Evolutionary conservation across 2,329 filamentous ascomycete genomes (phyloP).

Genomic region (Diaporthe citriasiana): DNA sequence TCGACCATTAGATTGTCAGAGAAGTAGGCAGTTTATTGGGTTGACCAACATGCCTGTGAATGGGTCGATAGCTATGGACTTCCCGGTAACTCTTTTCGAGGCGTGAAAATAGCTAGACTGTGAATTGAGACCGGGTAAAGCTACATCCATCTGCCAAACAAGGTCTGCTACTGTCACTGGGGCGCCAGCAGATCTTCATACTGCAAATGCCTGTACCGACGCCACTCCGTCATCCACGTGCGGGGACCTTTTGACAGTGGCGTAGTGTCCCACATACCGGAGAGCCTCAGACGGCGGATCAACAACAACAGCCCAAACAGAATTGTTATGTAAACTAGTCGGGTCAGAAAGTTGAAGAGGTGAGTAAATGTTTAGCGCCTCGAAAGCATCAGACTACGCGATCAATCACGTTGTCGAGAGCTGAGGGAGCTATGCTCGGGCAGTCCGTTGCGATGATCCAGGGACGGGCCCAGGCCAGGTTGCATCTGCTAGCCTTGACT

Average conservation of each 20-base stretch:
- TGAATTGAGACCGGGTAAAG: background rate
- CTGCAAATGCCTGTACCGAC: background rate
- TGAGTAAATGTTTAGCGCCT: too few relatives aligned
- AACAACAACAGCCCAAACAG: background rate
- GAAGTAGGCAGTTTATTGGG: background rate
- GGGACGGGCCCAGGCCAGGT: slow-evolving; percentile 10
- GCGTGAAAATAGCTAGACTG: background rate
- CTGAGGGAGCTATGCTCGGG: slow-evolving; percentile 2
- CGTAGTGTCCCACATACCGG: background rate
- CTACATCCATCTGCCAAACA: background rate
- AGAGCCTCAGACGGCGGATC: background rate
- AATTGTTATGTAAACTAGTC: background rate
- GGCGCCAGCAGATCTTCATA: background rate
- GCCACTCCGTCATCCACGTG: slow-evolving; percentile 21
- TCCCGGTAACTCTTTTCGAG: background rate
- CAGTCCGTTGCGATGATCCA: slow-evolving; percentile 9
- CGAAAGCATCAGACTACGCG: background rate
- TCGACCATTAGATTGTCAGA: background rate
- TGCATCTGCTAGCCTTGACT: slow-evolving; percentile 20
- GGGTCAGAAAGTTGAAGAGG: background rate
- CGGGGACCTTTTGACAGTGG: background rate
- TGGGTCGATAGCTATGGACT: background rate
- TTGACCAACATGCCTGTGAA: background rate
- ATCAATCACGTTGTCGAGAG: background rate
- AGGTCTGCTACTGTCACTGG: background rate